Evolutionary conservation across 768 basidiomycete species (phyloP), one percentile per base, ranked within the genome.

Genomic region (Suillus alpinus): DNA sequence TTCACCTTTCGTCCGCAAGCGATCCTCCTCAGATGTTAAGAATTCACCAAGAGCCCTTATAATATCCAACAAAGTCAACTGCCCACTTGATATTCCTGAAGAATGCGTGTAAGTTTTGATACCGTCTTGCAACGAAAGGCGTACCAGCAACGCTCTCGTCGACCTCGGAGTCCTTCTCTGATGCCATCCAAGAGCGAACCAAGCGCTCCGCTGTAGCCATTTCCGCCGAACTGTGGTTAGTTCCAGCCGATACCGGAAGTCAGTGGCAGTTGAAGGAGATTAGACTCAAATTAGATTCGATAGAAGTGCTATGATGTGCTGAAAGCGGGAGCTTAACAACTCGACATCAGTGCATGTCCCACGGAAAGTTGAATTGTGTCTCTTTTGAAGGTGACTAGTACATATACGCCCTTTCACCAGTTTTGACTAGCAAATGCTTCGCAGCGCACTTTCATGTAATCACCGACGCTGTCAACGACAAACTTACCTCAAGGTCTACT

Each of bases 41-140:
- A 91, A 94, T 65, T 92, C 89, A 44, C 93, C 93, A 0, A 97
- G 82, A 29, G 87, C 86, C 69, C 92, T 94, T 39, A 98, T 92
- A 23, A 98, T 76, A 63, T 88, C 83, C 5, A 95, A 77, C 14
- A 97, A 77, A 20, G 86, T 82, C 9, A 83, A 73, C 23, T 79
- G 72, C 20, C 86, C 86, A 62, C 77, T 76, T 14, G 84, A 82
- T 58, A 87, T 75, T 53, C 76, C 86, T 87, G 65, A 47, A 51
- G 50, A 58, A 52, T 40, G 44, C 6, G 26, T 44, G 46, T n/a
- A 20, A 41, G 16, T 63, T 83, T 78, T 66, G 78, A 80, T 83
- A 68, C n/a, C 49, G 57, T 40, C 44, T 44, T 51, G 58, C 56
- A 53, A 49, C n/a, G 32, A 43, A 4, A 39, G 31, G 71, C 85